Evolutionary conservation across 805 yeast species (phyloP).

Genomic region (Yarrowia hollandica): DNA sequence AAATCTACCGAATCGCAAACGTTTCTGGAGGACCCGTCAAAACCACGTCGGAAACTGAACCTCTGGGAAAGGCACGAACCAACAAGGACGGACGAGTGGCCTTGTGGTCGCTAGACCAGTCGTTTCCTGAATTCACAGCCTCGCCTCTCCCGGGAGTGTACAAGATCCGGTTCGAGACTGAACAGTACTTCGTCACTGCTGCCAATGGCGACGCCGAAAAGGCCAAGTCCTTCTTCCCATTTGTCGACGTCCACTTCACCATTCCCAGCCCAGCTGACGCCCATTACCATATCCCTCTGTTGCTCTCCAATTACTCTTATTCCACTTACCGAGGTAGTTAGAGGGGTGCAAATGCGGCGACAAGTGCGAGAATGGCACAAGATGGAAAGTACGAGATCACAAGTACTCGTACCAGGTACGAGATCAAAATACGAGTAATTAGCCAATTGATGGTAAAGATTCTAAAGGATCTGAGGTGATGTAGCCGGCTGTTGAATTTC

Average conservation of each 20-base stretch:
- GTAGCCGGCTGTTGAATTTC: too few species aligned
- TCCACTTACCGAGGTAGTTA: conserved; percentile 87
- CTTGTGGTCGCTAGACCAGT: conserved; percentile 53
- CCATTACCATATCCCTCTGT: conserved; percentile 88
- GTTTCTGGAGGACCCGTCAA: conserved; percentile 10
- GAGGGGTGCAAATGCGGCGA: neutral
- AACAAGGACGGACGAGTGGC: conserved; percentile 79
- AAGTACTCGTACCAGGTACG: too few species aligned
- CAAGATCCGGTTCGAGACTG: conserved; percentile 75
- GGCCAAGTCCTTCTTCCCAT: conserved; percentile 66
- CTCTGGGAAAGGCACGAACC: conserved; percentile 69
- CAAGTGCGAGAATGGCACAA: neutral
- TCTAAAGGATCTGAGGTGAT: too few species aligned
- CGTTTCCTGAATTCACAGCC: conserved; percentile 1
- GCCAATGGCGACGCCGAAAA: conserved; percentile 33
- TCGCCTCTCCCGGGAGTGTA: conserved; percentile 67
- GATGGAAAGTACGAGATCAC: too few species aligned
- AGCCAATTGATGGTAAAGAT: too few species aligned
- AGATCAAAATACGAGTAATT: too few species aligned
- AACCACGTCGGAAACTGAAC: conserved; percentile 40
- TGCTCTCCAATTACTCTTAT: conserved; percentile 82
- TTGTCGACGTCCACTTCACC: conserved; percentile 74
- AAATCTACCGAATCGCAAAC: conserved; percentile 39
- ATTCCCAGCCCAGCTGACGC: conserved; percentile 66
- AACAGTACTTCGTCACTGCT: conserved; percentile 54